Percentiles rank a stretch among this genome's conserved stretches.
Conservation (phyloP, 1,284 basidiomycete species). For the Grifola frondosa region DNA sequence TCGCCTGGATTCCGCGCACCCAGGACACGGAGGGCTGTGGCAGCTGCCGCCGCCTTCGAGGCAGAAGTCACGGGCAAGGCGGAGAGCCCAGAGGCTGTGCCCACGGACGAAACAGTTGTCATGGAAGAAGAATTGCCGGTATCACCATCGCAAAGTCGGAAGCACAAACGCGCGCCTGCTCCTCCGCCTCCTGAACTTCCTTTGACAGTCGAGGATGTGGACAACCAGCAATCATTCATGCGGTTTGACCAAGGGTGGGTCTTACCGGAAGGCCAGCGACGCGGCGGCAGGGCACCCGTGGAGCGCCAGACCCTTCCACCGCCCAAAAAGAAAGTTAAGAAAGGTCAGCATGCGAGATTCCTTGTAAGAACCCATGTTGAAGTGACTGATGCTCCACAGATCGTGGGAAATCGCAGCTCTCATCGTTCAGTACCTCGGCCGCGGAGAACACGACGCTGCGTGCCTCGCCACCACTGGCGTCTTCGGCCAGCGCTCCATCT, state of each 20-base stretch:
- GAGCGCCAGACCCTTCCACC: conserved; percentile 42
- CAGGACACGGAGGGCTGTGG: conserved; percentile 42
- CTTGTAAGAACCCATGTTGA: not conserved
- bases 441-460: conserved; percentile 46
- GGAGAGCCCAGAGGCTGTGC: conserved; percentile 4
- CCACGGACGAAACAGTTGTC: conserved; percentile 1
- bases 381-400: conserved; percentile 29
- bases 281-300: conserved; percentile 48
- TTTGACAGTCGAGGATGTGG: conserved; percentile 67
- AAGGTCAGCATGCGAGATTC: too few species aligned
- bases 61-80: conserved; percentile 34
- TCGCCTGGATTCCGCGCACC: conserved; percentile 47
- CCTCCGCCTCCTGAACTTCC: conserved; percentile 41
- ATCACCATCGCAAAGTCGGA: not conserved
- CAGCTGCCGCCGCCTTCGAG: conserved; percentile 43
- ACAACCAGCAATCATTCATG: conserved; percentile 73
- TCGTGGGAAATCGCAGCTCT: conserved; percentile 46
- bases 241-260: conserved; percentile 91
- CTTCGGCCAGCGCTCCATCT: too few species aligned
- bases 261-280: conserved; percentile 69
- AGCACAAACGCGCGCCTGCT: conserved; percentile 22
- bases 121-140: conserved; percentile 1
- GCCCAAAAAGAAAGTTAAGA: conserved; percentile 51
- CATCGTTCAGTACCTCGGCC: conserved; percentile 47
- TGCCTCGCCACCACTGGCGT: not conserved